phyloP scores from a whole-genome alignment of 2,329 filamentous ascomycete genomes.

The Cryphonectria carpinicola region DNA sequence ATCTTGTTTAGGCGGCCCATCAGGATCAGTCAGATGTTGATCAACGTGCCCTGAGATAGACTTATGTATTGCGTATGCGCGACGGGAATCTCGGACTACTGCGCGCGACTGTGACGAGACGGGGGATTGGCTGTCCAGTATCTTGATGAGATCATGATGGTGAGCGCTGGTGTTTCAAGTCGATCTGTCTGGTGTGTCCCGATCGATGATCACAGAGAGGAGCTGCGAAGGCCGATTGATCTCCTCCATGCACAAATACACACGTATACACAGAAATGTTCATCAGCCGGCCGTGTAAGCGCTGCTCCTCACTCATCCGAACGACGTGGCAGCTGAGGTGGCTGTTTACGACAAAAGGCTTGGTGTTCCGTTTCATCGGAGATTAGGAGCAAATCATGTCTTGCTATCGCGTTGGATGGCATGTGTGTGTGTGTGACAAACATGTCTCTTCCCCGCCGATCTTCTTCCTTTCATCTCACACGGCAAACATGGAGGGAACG shows the following conservation, averaged over 20 bases:
- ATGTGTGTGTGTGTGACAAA: conserved; percentile 9
- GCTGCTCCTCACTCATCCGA: neutral
- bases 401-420: conserved; percentile 9
- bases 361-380: conserved; percentile 17
- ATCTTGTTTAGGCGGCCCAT: neutral
- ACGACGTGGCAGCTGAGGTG: neutral
- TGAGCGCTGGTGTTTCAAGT: conserved; percentile 25
- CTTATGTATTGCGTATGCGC: neutral
- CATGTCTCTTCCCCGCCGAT: conserved; percentile 6
- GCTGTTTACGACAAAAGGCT: neutral
- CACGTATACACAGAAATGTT: neutral
- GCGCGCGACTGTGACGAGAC: neutral
- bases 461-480: neutral
- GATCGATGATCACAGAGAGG: neutral
- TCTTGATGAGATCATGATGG: conserved; percentile 25
- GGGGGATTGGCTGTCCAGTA: conserved; percentile 4
- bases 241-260: neutral
- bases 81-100: neutral
- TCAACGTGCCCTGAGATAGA: neutral
- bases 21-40: neutral
- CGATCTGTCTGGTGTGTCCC: neutral
- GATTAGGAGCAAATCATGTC: conserved; percentile 21
- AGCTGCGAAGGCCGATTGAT: neutral
- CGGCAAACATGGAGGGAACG: neutral
- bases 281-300: neutral